phyloP scores from a whole-genome alignment of 1,139 yeast genomes.

The Saccharomyces hybrid region DNA sequence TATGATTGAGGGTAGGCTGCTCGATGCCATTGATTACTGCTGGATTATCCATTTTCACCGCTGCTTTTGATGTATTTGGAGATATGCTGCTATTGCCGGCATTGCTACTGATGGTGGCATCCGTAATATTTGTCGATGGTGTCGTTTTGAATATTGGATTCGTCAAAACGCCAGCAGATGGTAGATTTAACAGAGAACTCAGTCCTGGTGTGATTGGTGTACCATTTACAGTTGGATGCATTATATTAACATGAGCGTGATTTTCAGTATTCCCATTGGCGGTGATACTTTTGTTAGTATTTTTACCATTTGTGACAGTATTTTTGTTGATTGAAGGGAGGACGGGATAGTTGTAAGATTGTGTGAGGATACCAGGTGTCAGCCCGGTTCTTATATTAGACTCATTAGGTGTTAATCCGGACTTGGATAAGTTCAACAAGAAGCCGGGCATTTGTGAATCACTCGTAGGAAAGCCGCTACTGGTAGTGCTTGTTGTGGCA shows the following conservation, averaged over 20 bases:
- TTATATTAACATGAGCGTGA: not conserved
- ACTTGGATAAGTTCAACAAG: conserved; percentile 35
- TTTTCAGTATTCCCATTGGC: conserved; percentile 4
- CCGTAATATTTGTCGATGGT: conserved; percentile 33
- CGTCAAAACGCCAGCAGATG: not conserved
- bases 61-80: not conserved
- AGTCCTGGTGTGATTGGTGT: conserved; percentile 38
- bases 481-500: not conserved
- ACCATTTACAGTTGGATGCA: not conserved
- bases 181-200: conserved; percentile 29
- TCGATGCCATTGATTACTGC: not conserved
- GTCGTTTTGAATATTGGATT: conserved; percentile 4
- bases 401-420: conserved; percentile 67
- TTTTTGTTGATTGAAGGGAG: conserved; percentile 35
- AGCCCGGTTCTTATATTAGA: conserved; percentile 58
- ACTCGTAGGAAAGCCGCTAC: conserved; percentile 1
- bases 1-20: not conserved
- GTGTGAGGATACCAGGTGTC: conserved; percentile 39
- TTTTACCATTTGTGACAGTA: conserved; percentile 36
- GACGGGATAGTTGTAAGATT: conserved; percentile 23
- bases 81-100: not conserved
- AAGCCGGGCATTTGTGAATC: conserved; percentile 15
- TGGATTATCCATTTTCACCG: not conserved
- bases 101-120: not conserved
- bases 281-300: conserved; percentile 12